A percentile compares a stretch with the other conserved stretches of the same genome.
These are phyloP conservation scores for Ordospora pajunii DNA, from an alignment of 371 early-diverging fungal genomes.

Conservation along the genomic window DNA sequence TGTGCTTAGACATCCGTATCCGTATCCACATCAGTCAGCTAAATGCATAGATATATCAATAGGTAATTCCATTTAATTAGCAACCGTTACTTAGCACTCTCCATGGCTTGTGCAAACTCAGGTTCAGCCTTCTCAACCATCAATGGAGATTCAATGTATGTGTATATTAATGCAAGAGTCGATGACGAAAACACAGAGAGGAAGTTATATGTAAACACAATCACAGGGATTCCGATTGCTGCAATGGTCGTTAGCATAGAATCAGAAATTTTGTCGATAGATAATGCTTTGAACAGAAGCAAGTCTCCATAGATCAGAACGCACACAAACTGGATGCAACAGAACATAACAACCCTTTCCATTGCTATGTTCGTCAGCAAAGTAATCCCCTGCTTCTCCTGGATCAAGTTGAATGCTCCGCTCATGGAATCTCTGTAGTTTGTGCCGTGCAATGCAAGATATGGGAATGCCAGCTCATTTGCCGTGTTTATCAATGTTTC, in stretches of 20 bases:
- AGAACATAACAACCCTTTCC: background rate
- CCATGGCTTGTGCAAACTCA: background rate
- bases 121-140: background rate
- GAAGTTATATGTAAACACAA: background rate
- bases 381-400: background rate
- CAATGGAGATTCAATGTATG: background rate
- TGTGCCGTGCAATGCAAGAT: constrained; percentile 19
- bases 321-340: background rate
- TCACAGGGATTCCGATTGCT: background rate
- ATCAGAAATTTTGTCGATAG: background rate
- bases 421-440: constrained; percentile 18
- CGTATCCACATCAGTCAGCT: too few relatives aligned
- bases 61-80: too few relatives aligned
- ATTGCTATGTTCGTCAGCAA: background rate
- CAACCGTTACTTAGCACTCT: too few relatives aligned
- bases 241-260: background rate
- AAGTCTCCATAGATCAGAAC: background rate
- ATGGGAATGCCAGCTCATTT: constrained; percentile 22
- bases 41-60: too few relatives aligned
- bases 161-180: background rate
- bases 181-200: background rate
- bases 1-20: too few relatives aligned
- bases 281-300: background rate
- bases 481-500: constrained; percentile 2
- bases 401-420: background rate